Conservation (phyloP, 352 stramenopile genomes). For the Phytopythium cucurbitacearum region DNA sequence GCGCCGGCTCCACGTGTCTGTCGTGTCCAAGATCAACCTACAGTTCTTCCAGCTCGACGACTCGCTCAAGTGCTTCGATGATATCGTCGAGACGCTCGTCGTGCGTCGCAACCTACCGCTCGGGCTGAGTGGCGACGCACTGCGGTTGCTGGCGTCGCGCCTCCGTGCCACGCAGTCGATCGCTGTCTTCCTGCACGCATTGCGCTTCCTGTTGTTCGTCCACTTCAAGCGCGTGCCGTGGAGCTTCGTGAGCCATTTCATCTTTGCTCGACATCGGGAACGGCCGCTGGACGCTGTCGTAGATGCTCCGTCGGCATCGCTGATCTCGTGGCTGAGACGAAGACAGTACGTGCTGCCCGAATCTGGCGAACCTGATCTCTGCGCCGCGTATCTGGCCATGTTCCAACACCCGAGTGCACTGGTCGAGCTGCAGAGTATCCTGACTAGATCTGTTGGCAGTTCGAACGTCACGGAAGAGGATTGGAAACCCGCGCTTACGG, state of each 20-base stretch:
- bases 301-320: too few species aligned
- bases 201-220: conserved; percentile 57
- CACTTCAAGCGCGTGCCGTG: conserved; percentile 54
- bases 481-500: conserved; percentile 29
- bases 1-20: conserved; percentile 49
- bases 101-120: conserved; percentile 62
- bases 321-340: too few species aligned
- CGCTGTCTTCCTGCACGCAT: conserved; percentile 45
- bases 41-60: conserved; percentile 79
- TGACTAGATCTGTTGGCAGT: background rate
- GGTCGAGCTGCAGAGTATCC: background rate
- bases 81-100: conserved; percentile 69
- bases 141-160: conserved; percentile 39
- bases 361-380: background rate
- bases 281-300: conserved; percentile 13
- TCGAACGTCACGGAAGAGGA: conserved; percentile 4
- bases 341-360: too few species aligned
- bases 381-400: background rate
- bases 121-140: conserved; percentile 34
- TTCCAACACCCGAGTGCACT: background rate
- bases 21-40: conserved; percentile 53
- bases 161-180: conserved; percentile 67
- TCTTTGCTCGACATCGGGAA: conserved; percentile 14
- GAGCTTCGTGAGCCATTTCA: conserved; percentile 60
- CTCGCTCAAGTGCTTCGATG: conserved; percentile 68